These are phyloP conservation scores for Stromatinia cepivora DNA, from an alignment of 2,329 filamentous ascomycete genomes.

Conservation along the genomic window DNA sequence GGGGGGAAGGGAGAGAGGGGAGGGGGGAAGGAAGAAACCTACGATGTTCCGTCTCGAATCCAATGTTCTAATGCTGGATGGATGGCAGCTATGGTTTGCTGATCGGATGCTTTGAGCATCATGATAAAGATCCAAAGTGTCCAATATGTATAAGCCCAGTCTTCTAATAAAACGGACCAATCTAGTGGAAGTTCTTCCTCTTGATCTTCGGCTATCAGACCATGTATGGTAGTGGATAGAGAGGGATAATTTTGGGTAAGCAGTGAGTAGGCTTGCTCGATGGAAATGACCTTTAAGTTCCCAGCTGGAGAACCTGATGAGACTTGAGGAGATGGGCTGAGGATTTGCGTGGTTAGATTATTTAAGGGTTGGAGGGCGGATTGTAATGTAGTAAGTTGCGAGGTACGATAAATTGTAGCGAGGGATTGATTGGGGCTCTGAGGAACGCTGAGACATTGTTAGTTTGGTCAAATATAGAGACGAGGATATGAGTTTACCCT, in stretches of 20 bases:
- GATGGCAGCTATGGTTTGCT: neutral
- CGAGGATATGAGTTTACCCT: conserved; percentile 14
- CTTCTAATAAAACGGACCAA: conserved; percentile 32
- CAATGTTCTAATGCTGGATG: neutral
- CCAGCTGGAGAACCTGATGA: neutral
- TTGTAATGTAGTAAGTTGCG: conserved; percentile 31
- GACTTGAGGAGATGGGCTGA: conserved; percentile 1
- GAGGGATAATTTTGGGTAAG: conserved; percentile 25
- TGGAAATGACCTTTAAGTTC: conserved; percentile 36
- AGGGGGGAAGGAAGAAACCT: neutral
- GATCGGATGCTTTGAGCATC: conserved; percentile 16
- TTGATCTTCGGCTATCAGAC: conserved; percentile 34
- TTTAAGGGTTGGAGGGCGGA: conserved; percentile 23
- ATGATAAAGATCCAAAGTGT: conserved; percentile 34
- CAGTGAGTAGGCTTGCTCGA: conserved; percentile 34
- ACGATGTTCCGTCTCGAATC: neutral
- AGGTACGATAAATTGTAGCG: conserved; percentile 32
- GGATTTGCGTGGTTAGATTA: conserved; percentile 2
- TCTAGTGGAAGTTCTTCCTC: conserved; percentile 35
- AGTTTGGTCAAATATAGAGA: conserved; percentile 1
- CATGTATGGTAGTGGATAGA: conserved; percentile 21
- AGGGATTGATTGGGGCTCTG: conserved; percentile 33
- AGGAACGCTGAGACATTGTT: conserved; percentile 27
- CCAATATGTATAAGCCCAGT: conserved; percentile 37
- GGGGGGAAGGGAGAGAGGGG: neutral